Conservation (phyloP, 805 yeast genomes). For the Ogataea pini region DNA sequence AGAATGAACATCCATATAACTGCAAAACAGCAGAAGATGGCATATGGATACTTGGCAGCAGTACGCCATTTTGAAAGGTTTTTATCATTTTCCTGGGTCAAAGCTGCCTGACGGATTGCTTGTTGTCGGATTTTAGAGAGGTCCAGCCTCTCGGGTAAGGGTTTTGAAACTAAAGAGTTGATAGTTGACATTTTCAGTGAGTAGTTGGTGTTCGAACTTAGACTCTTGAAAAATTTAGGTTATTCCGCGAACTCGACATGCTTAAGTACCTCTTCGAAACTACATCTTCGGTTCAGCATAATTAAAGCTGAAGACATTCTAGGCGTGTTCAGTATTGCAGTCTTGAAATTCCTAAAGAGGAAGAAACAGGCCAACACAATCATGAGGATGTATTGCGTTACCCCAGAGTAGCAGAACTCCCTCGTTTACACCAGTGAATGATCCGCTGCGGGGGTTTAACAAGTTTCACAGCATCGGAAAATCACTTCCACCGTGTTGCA, state of each 20-base stretch:
- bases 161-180: not conserved
- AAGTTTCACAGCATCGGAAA: not conserved
- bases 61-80: constrained; percentile 30
- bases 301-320: too few species aligned
- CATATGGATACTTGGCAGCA: constrained; percentile 38
- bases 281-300: too few species aligned
- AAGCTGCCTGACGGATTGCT: constrained; percentile 5
- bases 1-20: constrained; percentile 37
- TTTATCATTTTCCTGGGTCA: constrained; percentile 9
- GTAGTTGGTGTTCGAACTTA: too few species aligned
- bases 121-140: not conserved
- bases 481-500: not conserved
- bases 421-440: not conserved
- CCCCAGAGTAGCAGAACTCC: too few species aligned
- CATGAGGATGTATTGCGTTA: not conserved
- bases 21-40: constrained; percentile 40
- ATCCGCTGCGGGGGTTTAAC: too few species aligned
- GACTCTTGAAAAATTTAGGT: too few species aligned
- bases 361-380: not conserved
- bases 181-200: not conserved
- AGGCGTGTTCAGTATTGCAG: too few species aligned
- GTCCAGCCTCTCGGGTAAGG: not conserved
- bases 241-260: not conserved
- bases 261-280: not conserved
- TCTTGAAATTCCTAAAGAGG: not conserved